Percentiles rank a stretch among this genome's conserved stretches.
Conservation (phyloP, 2,329 filamentous ascomycete genomes). For the Curvularia lunata region DNA sequence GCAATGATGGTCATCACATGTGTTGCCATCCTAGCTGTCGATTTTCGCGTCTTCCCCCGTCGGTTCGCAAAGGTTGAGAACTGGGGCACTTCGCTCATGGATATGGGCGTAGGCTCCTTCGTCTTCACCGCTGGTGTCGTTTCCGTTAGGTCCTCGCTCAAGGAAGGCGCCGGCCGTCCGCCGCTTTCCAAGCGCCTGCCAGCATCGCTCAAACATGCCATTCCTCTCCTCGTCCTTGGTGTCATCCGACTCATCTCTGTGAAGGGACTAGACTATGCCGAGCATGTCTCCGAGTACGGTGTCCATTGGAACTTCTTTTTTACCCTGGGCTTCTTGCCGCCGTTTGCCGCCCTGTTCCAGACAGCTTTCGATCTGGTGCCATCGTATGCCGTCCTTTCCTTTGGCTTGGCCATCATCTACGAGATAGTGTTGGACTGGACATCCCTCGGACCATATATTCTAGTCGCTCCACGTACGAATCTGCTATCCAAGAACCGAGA, state of each 20-base stretch:
- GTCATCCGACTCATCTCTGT: conserved; percentile 83
- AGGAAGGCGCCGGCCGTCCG: conserved; percentile 62
- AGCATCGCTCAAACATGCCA: conserved; percentile 75
- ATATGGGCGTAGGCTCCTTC: conserved; percentile 95
- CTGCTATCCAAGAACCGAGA: conserved; percentile 90
- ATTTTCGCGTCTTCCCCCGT: conserved; percentile 90
- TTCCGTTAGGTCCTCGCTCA: conserved; percentile 81
- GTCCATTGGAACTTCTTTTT: conserved; percentile 99
- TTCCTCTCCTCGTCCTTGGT: conserved; percentile 82
- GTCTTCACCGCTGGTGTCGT: conserved; percentile 93
- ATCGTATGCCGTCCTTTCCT: conserved; percentile 76
- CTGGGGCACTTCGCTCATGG: conserved; percentile 99
- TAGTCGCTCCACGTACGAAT: conserved; percentile 79
- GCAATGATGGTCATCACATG: conserved; percentile 92
- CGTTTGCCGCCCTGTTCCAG: conserved; percentile 85
- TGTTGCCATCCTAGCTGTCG: conserved; percentile 91
- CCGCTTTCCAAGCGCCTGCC: conserved; percentile 65
- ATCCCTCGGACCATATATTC: conserved; percentile 78
- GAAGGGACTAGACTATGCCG: conserved; percentile 93
- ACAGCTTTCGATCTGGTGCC: conserved; percentile 72
- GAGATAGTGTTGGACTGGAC: conserved; percentile 76
- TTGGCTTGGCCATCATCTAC: conserved; percentile 73
- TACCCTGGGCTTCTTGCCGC: conserved; percentile 85
- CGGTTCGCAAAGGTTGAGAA: conserved; percentile 98
- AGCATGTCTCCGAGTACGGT: conserved; percentile 96